Evolutionary conservation across 2,329 filamentous ascomycete genomes (phyloP).

Genomic region (Cladophialophora bantiana): DNA sequence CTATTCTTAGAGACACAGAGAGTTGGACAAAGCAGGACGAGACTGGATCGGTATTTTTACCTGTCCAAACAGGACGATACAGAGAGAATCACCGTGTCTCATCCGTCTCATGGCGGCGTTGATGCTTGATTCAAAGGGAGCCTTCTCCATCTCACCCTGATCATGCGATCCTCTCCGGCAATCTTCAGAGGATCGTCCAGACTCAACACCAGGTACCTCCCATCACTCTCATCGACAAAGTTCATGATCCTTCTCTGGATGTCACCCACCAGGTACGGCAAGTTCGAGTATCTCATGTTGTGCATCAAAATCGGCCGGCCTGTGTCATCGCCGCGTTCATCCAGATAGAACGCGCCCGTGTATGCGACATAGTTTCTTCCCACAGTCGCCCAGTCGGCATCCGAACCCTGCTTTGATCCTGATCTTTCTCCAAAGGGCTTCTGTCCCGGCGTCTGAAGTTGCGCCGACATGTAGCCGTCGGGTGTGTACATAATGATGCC

Average conservation of each 20-base stretch:
- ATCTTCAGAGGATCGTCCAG: conserved; percentile 14
- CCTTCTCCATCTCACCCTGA: conserved; percentile 9
- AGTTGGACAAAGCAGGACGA: background rate
- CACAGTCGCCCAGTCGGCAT: conserved; percentile 7
- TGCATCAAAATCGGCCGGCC: conserved; percentile 11
- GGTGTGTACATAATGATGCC: conserved; percentile 16
- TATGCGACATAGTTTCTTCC: conserved; percentile 14
- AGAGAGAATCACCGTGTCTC: background rate
- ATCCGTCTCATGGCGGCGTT: conserved; percentile 2
- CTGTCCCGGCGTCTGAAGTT: conserved; percentile 15
- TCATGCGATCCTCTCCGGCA: conserved; percentile 1
- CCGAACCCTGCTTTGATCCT: background rate
- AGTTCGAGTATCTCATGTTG: conserved; percentile 4
- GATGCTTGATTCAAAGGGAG: conserved; percentile 14
- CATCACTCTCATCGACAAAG: conserved; percentile 7
- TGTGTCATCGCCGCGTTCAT: conserved; percentile 9
- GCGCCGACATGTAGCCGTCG: conserved; percentile 17
- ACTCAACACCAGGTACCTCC: conserved; percentile 9
- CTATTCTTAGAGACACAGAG: too few species aligned
- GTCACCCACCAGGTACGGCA: conserved; percentile 10
- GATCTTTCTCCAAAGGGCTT: background rate
- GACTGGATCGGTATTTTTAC: background rate
- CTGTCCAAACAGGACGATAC: background rate
- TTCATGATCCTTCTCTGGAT: conserved; percentile 12
- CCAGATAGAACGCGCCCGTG: conserved; percentile 7